Percentiles rank a stretch among this genome's conserved stretches.
These are phyloP conservation scores for Pseudomonodictys pantanalensis DNA, from an alignment of 495 filamentous ascomycete species.

Conservation along the genomic window DNA sequence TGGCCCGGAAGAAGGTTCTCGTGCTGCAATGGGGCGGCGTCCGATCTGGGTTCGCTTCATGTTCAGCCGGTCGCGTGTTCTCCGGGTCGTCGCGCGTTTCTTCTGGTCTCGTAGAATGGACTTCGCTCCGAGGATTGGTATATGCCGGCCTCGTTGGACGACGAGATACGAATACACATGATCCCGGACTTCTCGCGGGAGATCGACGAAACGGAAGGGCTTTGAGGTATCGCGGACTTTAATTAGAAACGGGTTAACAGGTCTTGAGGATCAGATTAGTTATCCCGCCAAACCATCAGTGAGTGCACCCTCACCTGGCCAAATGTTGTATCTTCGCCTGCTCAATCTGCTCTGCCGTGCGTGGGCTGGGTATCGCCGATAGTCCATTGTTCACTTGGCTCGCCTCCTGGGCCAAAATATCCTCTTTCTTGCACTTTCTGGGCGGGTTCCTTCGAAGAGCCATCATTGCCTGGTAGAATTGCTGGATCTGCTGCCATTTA, in stretches of 20 bases:
- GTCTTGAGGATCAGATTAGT: too few relatives aligned
- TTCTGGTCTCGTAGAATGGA: conserved; percentile 11
- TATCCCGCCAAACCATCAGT: too few relatives aligned
- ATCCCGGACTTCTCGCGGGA: conserved; percentile 27
- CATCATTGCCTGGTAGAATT: conserved; percentile 28
- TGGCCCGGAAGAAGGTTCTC: conserved; percentile 12
- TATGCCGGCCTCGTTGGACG: conserved; percentile 8
- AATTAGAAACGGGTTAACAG: too few relatives aligned
- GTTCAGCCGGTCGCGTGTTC: conserved; percentile 20
- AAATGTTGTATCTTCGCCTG: too few relatives aligned
- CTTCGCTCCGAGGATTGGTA: conserved; percentile 15
- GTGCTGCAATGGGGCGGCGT: conserved; percentile 6
- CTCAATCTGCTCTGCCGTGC: too few relatives aligned
- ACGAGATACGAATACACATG: conserved; percentile 29
- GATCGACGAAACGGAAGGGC: conserved; percentile 20
- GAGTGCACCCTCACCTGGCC: too few relatives aligned
- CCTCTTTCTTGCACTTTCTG: conserved; percentile 26
- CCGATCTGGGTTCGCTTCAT: conserved; percentile 15
- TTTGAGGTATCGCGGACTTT: too few relatives aligned
- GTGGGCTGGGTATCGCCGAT: too few relatives aligned
- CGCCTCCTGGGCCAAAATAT: not conserved
- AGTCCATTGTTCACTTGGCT: not conserved
- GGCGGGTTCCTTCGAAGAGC: conserved; percentile 21
- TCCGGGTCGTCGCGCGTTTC: conserved; percentile 14
- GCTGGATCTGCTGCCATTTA: conserved; percentile 24